Evolutionary conservation across 202 grass and related monocot species (phyloP), one percentile per base, ranked within the genome.

Genomic region (Thinopyrum obtusiflorum): DNA sequence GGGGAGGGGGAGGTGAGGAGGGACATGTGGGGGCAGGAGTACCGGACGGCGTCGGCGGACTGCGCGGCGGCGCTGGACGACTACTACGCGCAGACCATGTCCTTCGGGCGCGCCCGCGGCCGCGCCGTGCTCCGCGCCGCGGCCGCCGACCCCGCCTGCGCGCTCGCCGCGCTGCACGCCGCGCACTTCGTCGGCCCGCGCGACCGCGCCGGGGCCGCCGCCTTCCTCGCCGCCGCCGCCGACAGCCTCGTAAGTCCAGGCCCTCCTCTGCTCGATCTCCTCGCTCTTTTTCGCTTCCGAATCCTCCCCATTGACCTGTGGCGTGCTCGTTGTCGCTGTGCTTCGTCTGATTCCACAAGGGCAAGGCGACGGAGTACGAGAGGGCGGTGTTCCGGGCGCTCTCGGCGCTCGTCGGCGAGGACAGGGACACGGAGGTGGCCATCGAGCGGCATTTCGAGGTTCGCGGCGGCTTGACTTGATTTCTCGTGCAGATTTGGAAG

Each of bases 1-100:
- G 62, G 33, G 71, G 42, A 11, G 11, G 21, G 53, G 76, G 71
- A 85, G 87, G 74, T 83, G 60, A 82, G 85, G 74, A 78, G 53
- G 83, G 90, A 92, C 83, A 76, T 87, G 76, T 92, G 90, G 88
- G 90, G 88, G 69, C 86, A 94, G 86, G 49, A 83, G 66, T 89
- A 92, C 77, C 83, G 90, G 42, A 94, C 90, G 61, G 73, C 80
- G 9, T 94, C 93, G 4, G 65, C 65, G 1, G 93, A 72, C 25
- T 94, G 93, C 93, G 83, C 79, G 26, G 88, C 60, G n/a, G 88
- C 88, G 77, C 84, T 94, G 65, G 83, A 94, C 72, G 88, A 78
- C 72, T 92, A 94, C 88, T 94, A 92, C 83, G 76, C 12, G 59
- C 80, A 80, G 15, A 73, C 80, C 77, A 67, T 94, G 77, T 4